Conservation (phyloP, 371 early-diverging fungal species). For the Saksenaea vasiformis region DNA sequence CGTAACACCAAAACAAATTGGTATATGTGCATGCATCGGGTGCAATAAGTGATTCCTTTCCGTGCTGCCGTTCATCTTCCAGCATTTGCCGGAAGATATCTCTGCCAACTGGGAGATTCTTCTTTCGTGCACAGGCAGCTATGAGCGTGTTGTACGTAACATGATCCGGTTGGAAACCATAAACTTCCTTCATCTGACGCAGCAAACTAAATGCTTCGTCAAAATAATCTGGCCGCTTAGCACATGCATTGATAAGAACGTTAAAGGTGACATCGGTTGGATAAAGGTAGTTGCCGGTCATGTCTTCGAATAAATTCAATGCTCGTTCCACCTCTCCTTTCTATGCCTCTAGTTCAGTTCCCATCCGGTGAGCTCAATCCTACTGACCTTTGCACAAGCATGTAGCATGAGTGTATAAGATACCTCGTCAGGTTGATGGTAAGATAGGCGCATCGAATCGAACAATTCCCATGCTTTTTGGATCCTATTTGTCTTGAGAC, state of each 20-base stretch:
- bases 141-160: slow-evolving; percentile 83
- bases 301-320: slow-evolving; percentile 82
- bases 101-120: slow-evolving; percentile 64
- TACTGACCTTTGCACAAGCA: slow-evolving; percentile 77
- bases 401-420: slow-evolving; percentile 89
- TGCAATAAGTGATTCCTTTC: slow-evolving; percentile 27
- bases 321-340: slow-evolving; percentile 79
- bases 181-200: slow-evolving; percentile 75
- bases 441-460: slow-evolving; percentile 83
- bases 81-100: slow-evolving; percentile 63
- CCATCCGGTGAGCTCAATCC: neutral
- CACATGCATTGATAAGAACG: slow-evolving; percentile 85
- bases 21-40: slow-evolving; percentile 63
- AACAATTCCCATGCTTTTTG: slow-evolving; percentile 90
- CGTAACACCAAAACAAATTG: slow-evolving; percentile 70
- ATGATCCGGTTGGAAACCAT: slow-evolving; percentile 78
- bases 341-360: slow-evolving; percentile 14
- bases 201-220: slow-evolving; percentile 78
- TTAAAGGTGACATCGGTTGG: slow-evolving; percentile 87
- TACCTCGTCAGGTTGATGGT: slow-evolving; percentile 77
- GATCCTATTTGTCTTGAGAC: slow-evolving; percentile 66
- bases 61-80: slow-evolving; percentile 28
- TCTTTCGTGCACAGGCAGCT: slow-evolving; percentile 71
- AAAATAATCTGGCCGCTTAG: slow-evolving; percentile 79
- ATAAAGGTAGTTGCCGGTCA: slow-evolving; percentile 64